Evolutionary conservation across 495 filamentous ascomycete species (phyloP).

Genomic region (Bacidia rubella): DNA sequence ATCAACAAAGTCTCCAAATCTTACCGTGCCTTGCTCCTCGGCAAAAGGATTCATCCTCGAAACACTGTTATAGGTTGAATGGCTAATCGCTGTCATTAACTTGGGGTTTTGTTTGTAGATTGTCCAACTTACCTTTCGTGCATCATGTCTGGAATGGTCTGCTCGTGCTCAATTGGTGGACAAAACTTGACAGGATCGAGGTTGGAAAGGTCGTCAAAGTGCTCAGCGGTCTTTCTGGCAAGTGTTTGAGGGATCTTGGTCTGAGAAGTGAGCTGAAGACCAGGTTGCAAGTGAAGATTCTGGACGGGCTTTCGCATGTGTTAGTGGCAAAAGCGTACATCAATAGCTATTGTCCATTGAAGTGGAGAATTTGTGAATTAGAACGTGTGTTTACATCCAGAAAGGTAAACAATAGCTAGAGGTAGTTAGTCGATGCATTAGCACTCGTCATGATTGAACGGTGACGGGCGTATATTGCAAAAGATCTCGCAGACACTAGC

Average conservation of each 20-base stretch:
- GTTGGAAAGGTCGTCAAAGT: conserved; percentile 10
- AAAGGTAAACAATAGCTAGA: no score
- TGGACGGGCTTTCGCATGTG: neutral
- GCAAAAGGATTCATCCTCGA: conserved; percentile 25
- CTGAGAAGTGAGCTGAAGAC: neutral
- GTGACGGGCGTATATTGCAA: no score
- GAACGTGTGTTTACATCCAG: no score
- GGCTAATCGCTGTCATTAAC: conserved; percentile 1
- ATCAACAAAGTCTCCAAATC: conserved; percentile 13
- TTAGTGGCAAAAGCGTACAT: neutral
- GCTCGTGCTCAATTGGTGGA: conserved; percentile 5
- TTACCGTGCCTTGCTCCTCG: conserved; percentile 16
- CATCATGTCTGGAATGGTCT: conserved; percentile 1
- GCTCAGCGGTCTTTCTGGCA: conserved; percentile 8
- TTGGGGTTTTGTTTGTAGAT: neutral
- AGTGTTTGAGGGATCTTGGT: conserved; percentile 5
- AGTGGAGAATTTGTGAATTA: no score
- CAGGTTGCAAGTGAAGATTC: neutral
- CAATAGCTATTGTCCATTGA: neutral
- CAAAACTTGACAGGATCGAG: conserved; percentile 19
- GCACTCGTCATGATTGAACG: no score
- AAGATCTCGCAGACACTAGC: no score
- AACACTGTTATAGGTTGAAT: conserved; percentile 21
- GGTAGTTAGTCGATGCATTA: no score
- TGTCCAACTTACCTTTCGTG: conserved; percentile 7